Conservation (phyloP, 2,329 filamentous ascomycete genomes). For the Lachnellula arida region DNA sequence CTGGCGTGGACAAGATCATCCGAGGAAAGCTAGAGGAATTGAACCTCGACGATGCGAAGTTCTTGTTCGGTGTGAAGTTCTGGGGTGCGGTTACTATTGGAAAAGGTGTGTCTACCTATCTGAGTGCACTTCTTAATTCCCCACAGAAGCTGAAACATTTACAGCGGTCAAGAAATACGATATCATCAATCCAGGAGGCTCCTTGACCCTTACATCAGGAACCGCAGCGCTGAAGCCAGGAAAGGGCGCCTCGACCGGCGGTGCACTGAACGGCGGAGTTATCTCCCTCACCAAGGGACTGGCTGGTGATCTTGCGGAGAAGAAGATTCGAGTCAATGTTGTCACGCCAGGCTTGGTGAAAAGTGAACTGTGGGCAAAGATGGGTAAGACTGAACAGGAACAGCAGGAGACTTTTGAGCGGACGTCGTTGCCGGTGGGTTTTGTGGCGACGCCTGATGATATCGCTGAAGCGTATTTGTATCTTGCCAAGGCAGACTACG, state of each 20-base stretch:
- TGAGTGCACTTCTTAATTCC: neutral
- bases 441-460: slow-evolving; percentile 34
- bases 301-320: slow-evolving; percentile 50
- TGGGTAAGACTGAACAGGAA: slow-evolving; percentile 24
- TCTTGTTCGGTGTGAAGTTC: slow-evolving; percentile 38
- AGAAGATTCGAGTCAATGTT: slow-evolving; percentile 57
- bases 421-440: slow-evolving; percentile 25
- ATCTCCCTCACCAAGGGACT: slow-evolving; percentile 50
- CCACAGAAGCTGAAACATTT: neutral
- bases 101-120: slow-evolving; percentile 27
- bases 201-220: slow-evolving; percentile 36
- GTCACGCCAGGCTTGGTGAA: slow-evolving; percentile 51
- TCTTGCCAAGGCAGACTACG: slow-evolving; percentile 37
- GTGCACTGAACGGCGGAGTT: slow-evolving; percentile 38
- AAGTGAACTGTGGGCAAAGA: slow-evolving; percentile 41
- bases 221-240: slow-evolving; percentile 34
- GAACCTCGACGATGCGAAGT: slow-evolving; percentile 32
- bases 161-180: slow-evolving; percentile 35
- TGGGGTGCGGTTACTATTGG: slow-evolving; percentile 36
- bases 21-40: slow-evolving; percentile 33
- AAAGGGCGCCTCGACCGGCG: slow-evolving; percentile 34
- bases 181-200: slow-evolving; percentile 35
- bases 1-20: slow-evolving; percentile 37
- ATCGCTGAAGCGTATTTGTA: slow-evolving; percentile 41
- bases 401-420: slow-evolving; percentile 24